Evolutionary conservation across 768 basidiomycete species (phyloP), one percentile per base, ranked within the genome.

Genomic region (Lactarius evosmus): DNA sequence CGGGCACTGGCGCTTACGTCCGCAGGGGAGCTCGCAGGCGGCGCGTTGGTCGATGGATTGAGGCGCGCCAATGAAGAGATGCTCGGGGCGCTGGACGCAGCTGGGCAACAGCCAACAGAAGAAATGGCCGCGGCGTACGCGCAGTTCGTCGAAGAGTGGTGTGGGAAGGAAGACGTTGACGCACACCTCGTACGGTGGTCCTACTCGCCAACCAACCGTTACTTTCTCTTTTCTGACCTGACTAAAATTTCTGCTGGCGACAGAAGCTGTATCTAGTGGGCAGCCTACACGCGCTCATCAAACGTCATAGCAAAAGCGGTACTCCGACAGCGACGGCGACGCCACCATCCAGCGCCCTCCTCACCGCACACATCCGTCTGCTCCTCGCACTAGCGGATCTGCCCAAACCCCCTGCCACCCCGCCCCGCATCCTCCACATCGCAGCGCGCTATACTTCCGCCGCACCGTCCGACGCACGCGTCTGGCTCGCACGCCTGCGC

Each of bases 261-360:
- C 72, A 88, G 87, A 83, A 80, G 75, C 66, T 71, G 58, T 91
- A 86, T 73, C 75, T 89, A 41, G 72, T 80, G 62, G 72, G 72
- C 46, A 81, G 78, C 50, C 69, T 86, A 64, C 75, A 76, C 46
- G 70, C 72, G 44, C 64, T 80, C 41, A 62, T 58, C 27, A 59
- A 64, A n/a, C 40, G 51, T 36, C 38, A 46, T 32, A 17, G 11
- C 71, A 86, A 87, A 82, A 80, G 74, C 65, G 70, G 56, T 90
- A 85, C 73, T 76, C 88, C 38, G 72, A 79, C 65, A 71, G 72
- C 51, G 80, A 78, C 41, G 69, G 84, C 65, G 74, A 75, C 53
- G 68, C 71, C 46, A 60, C 79, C 55, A 6, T 33, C 30, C 34
- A 57, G 7, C 7, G 22, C n/a, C 30, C 67, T 82, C 56, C 75